Percentiles rank a stretch among this genome's conserved stretches.
Evolutionary conservation across 805 yeast genomes (phyloP).

Genomic region (Pichia phayaonensis): DNA sequence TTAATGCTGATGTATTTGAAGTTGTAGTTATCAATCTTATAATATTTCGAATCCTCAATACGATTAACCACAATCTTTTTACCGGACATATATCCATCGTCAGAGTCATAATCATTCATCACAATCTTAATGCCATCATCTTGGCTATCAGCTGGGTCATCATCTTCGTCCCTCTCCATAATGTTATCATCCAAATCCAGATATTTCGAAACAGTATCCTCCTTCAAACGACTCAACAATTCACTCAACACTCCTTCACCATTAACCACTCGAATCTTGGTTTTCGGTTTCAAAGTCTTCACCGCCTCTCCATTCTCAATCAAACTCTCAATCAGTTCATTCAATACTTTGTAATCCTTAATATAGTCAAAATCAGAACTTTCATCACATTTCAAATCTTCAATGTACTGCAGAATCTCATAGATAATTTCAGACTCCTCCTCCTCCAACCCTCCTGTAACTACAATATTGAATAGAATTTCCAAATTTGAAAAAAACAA

Average conservation of each 20-base stretch:
- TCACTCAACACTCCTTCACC: background rate
- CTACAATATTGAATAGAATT: slow-evolving; percentile 55
- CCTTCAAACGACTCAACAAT: background rate
- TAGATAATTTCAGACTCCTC: background rate
- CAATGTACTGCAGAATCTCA: background rate
- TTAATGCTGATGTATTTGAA: slow-evolving; percentile 3
- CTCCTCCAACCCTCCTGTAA: background rate
- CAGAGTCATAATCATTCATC: background rate
- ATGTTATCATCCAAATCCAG: background rate
- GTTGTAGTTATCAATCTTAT: slow-evolving; percentile 2
- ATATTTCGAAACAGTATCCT: background rate
- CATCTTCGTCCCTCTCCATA: background rate
- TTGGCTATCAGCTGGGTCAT: background rate
- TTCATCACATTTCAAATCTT: background rate
- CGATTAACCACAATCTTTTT: background rate
- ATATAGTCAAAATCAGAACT: background rate
- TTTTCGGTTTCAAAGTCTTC: background rate
- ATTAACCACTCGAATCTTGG: background rate
- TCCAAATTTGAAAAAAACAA: slow-evolving; percentile 72
- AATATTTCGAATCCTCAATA: slow-evolving; percentile 3
- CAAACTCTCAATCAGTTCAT: background rate
- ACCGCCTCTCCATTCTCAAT: background rate
- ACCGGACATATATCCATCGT: background rate
- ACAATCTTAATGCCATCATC: background rate
- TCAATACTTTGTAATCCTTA: background rate